phyloP scores from a whole-genome alignment of 2,329 filamentous ascomycete species.

The Talaromyces islandicus region DNA sequence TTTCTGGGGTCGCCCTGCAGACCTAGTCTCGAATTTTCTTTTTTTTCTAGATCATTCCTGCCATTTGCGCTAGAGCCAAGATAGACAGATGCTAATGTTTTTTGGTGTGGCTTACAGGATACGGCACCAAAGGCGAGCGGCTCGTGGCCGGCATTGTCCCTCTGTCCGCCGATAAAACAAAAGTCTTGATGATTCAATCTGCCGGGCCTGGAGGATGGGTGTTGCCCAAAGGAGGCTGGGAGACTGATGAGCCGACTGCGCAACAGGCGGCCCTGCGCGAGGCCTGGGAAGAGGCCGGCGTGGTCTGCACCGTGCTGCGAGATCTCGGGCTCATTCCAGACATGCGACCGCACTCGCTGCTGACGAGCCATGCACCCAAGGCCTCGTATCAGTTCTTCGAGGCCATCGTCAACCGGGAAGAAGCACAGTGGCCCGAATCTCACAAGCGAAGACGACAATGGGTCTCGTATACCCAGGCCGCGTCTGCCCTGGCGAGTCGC shows the following conservation, averaged over 20 bases:
- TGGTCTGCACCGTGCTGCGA: constrained; percentile 74
- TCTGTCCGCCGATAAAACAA: constrained; percentile 75
- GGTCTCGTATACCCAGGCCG: constrained; percentile 82
- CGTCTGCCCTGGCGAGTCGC: constrained; percentile 65
- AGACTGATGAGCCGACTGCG: constrained; percentile 82
- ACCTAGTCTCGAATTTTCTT: background rate
- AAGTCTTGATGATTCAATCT: constrained; percentile 90
- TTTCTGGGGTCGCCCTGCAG: background rate
- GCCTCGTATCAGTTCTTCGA: constrained; percentile 59
- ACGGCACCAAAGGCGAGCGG: constrained; percentile 84
- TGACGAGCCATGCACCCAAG: constrained; percentile 61
- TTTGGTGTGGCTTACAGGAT: constrained; percentile 53
- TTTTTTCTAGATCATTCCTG: background rate
- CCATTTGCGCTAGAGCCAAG: background rate
- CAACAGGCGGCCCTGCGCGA: constrained; percentile 81
- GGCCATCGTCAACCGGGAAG: constrained; percentile 78
- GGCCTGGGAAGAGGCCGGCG: constrained; percentile 97
- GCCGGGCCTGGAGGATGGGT: constrained; percentile 91
- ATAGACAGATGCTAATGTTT: background rate
- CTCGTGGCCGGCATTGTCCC: constrained; percentile 93
- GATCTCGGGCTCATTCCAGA: constrained; percentile 85
- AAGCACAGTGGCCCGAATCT: constrained; percentile 85
- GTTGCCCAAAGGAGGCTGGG: constrained; percentile 95
- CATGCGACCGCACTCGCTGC: constrained; percentile 54
- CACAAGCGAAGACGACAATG: constrained; percentile 86